phyloP scores from a whole-genome alignment of 78 protist genomes.

The Polysphondylium violaceum region DNA sequence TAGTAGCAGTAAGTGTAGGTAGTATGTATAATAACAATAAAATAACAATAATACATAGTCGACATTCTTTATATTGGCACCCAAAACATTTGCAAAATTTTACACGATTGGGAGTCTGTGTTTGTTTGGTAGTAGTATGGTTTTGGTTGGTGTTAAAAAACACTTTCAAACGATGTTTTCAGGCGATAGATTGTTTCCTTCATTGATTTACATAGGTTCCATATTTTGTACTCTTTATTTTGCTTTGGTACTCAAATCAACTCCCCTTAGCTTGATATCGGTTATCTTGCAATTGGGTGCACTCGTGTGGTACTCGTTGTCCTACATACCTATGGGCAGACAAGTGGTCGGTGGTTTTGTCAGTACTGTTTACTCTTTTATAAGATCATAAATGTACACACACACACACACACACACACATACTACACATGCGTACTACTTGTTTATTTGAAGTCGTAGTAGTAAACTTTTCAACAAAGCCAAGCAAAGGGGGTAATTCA shows the following conservation, averaged over 20 bases:
- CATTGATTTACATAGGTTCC: conserved; percentile 34
- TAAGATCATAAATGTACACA: no score
- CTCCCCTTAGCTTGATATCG: conserved; percentile 20
- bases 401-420: no score
- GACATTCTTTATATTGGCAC: conserved; percentile 63
- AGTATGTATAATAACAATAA: background rate
- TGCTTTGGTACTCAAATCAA: conserved; percentile 52
- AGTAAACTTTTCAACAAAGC: no score
- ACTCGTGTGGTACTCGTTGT: conserved; percentile 61
- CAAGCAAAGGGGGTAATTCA: no score
- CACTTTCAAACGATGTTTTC: conserved; percentile 49
- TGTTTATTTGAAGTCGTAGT: no score
- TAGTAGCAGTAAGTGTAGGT: no score
- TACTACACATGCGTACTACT: no score
- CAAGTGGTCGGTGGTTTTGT: conserved; percentile 5
- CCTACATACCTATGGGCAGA: conserved; percentile 68
- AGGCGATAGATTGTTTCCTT: conserved; percentile 42
- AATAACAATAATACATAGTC: conserved; percentile 11
- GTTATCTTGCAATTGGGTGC: conserved; percentile 51
- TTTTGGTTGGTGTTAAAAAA: conserved; percentile 68
- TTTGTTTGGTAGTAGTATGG: conserved; percentile 25
- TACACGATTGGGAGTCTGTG: conserved; percentile 66
- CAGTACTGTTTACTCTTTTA: no score
- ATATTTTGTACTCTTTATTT: conserved; percentile 40
- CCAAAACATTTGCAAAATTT: conserved; percentile 72